phyloP scores from a whole-genome alignment of 352 stramenopile species.

The Phytophthora kernoviae region DNA sequence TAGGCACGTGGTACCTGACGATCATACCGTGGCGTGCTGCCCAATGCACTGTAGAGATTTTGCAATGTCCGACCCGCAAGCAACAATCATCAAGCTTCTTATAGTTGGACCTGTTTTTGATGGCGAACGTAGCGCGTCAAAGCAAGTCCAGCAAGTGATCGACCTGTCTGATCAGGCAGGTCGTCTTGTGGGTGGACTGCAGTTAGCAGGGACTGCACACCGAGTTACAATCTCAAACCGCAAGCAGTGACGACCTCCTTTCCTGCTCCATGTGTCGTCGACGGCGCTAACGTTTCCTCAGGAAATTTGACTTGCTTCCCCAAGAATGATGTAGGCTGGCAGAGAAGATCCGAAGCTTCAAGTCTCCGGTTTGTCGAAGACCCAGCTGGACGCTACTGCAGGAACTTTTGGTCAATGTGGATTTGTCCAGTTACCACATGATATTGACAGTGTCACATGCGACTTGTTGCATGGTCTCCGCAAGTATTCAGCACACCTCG shows the following conservation, averaged over 20 bases:
- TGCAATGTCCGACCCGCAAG: neutral
- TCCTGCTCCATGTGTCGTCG: neutral
- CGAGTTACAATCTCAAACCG: neutral
- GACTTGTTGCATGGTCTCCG: neutral
- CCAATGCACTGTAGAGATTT: neutral
- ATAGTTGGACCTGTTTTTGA: neutral
- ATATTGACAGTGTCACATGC: conserved; percentile 1
- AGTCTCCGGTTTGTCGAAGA: conserved; percentile 17
- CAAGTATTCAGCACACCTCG: neutral
- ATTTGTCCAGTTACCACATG: conserved; percentile 18
- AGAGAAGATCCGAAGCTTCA: conserved; percentile 25
- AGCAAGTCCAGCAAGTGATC: neutral
- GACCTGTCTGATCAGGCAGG: conserved; percentile 1
- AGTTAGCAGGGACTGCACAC: neutral
- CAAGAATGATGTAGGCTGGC: neutral
- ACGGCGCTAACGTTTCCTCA: neutral
- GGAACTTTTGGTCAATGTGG: conserved; percentile 10
- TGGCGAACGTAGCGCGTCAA: neutral
- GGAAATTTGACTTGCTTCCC: neutral
- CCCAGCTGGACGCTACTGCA: conserved; percentile 30
- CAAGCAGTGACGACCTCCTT: neutral
- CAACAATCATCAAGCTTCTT: neutral
- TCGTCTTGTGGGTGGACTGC: neutral
- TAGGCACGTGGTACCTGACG: neutral
- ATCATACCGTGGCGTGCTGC: neutral